Base-by-base conservation (phyloP, 2,329 filamentous ascomycete genomes). In the Aspergillus oerlinghausenensis region DNA sequence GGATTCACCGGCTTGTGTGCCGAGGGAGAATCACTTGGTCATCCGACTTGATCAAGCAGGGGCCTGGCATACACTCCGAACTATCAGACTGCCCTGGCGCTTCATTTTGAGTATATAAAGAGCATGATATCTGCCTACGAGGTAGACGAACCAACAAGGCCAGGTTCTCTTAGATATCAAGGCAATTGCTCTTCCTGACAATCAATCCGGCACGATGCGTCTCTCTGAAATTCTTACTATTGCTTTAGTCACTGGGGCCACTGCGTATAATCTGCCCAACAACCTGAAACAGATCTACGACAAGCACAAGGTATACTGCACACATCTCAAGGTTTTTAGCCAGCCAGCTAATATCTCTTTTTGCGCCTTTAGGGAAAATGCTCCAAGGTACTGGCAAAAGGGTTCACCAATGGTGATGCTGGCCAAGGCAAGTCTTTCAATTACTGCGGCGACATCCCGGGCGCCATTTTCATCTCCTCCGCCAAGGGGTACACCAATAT, bases 371-470 rank as follows among this genome's bases (percentile, higher is more conserved):
- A 42, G 38, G 38, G 59, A n/a, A 49, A 60, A 25, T 67, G 64
- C 50, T 42, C 51, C 43, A 63, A 65, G 14, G 48, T 52, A 23
- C 58, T 68, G 29, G 50, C 59, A 1, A 55, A 54, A 0, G 65
- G 65, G 11, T 68, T 66, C 48, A 58, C 52, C 17, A 63, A 67
- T 32, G 62, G 62, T 3, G 57, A 50, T n/a, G 40, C 49, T 23
- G 52, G 55, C 11, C 54, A 55, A 4, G 29, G 54, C 26, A 57
- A 45, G 42, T 45, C 52, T 14, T 62, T 67, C 19, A 50, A 64
- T 6, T 82, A 82, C 68, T 82, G 80, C 60, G 78, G 76, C 45
- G 79, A 82, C 58, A 74, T 77, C 55, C 67, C 75, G 38, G 72
- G 74, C 42, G 72, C 80, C 49, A 70, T 85, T 56, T 84, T 79